A percentile compares a stretch with the other conserved stretches of the same genome.
Conservation (phyloP, 78 protist species). For the Dictyostelium citrinum region DNA sequence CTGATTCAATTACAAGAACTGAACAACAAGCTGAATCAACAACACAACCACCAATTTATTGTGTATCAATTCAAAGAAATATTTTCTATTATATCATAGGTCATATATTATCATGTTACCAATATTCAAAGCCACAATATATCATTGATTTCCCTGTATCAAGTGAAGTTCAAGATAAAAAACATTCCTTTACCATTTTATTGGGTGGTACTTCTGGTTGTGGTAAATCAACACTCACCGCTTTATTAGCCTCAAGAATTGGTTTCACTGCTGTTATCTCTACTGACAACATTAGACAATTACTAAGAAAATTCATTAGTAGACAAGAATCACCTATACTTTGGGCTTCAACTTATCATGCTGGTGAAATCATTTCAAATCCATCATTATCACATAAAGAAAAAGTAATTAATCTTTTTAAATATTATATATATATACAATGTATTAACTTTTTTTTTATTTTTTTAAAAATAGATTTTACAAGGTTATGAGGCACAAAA, state of each 20-base stretch:
- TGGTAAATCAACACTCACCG: constrained; percentile 84
- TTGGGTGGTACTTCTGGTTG: constrained; percentile 87
- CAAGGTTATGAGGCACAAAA: constrained; percentile 81
- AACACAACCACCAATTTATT: constrained; percentile 22
- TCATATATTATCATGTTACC: constrained; percentile 33
- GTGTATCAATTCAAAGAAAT: constrained; percentile 36
- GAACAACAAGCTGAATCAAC: not conserved
- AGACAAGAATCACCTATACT: constrained; percentile 56
- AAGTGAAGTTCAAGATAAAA: constrained; percentile 71
- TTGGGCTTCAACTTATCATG: constrained; percentile 79
- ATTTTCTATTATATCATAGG: constrained; percentile 47
- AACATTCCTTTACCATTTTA: constrained; percentile 65
- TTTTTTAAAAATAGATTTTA: constrained; percentile 55
- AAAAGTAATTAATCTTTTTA: constrained; percentile 5
- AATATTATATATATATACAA: not conserved
- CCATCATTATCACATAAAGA: constrained; percentile 60
- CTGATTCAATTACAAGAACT: not conserved
- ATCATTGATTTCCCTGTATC: constrained; percentile 58
- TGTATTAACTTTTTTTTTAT: not conserved
- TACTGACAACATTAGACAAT: constrained; percentile 83
- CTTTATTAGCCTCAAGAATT: constrained; percentile 73
- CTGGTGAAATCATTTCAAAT: constrained; percentile 73
- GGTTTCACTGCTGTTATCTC: constrained; percentile 85
- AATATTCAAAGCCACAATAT: constrained; percentile 71
- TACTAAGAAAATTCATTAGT: constrained; percentile 57